These are phyloP conservation scores for Kuraishia piskuri DNA, from an alignment of 805 yeast genomes.

Conservation along the genomic window DNA sequence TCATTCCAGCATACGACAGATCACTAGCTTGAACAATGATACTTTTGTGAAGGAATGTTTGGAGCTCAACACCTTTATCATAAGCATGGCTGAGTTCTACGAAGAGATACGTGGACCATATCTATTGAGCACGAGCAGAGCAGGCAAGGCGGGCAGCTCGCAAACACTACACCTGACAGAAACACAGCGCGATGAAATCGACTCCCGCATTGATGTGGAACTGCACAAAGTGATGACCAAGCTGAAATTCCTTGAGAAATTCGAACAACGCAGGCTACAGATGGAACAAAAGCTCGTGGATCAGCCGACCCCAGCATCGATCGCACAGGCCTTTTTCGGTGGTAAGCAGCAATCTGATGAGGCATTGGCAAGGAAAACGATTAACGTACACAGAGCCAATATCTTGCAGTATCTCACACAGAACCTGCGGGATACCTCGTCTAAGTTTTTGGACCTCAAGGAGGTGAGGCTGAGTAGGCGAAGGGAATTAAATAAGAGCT, in stretches of 20 bases:
- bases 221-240: constrained; percentile 43
- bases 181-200: constrained; percentile 28
- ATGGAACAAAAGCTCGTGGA: constrained; percentile 16
- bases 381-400: constrained; percentile 37
- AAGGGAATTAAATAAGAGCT: constrained; percentile 26
- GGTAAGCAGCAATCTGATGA: constrained; percentile 24
- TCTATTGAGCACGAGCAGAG: constrained; percentile 13
- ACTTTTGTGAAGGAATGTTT: constrained; percentile 31
- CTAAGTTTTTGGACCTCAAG: constrained; percentile 39
- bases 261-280: constrained; percentile 38
- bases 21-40: constrained; percentile 17
- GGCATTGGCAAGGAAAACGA: constrained; percentile 26
- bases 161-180: constrained; percentile 12
- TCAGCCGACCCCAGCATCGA: not conserved
- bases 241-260: constrained; percentile 37
- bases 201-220: constrained; percentile 43
- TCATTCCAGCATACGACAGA: constrained; percentile 1
- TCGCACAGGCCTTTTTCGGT: constrained; percentile 15
- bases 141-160: constrained; percentile 15
- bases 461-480: constrained; percentile 36
- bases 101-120: constrained; percentile 26
- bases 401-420: constrained; percentile 40
- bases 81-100: constrained; percentile 24
- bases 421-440: constrained; percentile 31
- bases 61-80: constrained; percentile 25